Base-by-base conservation (phyloP, 78 protist species). In the Dictyostelium citrinum region DNA sequence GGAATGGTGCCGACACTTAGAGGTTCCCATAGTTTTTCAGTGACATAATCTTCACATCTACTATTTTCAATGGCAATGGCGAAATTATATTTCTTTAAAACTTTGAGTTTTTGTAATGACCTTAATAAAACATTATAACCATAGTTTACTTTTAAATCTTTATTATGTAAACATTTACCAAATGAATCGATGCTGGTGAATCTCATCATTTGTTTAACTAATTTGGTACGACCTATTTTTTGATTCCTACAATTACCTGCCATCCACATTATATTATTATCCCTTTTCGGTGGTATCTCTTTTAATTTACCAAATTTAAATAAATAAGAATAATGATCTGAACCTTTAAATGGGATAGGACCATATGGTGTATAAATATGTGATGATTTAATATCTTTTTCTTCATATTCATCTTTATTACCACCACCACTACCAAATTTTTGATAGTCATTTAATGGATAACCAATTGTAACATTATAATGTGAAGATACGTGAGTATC, bases 1-100 rank as follows among this genome's bases (percentile, higher is more conserved):
- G 85, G 82, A 8, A 82, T 41, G 0, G 91, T 46, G 12, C 82
- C 82, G 24, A 41, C 24, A 17, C 55, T 37, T 41, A 76, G 2
- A 41, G 82, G 82, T 37, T 76, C 64, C 82, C 82, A 76, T 7
- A 76, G 24, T 49, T 76, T 76, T 76, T 76, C 82, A 35, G 82
- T 76, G 2, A 76, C 82, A 17, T 76, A 76, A 24, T 64, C 72
- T 64, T 64, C 72, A 41, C 61, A 41, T 22, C n/a, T 24, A 41
- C 64, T 41, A 41, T 76, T 76, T 41, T 76, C 82, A 41, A 76
- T 7, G 0, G 82, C 27, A 1, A 76, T 4, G 2, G 43, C 82
- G 46, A 76, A 76, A 76, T 76, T 45, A 24, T 39, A 76, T 11
- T 43, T 6, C 27, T 24, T 76, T 20, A 76, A 27, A 8, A 76